These are phyloP conservation scores for Toxicodendron radicans DNA, from an alignment of 345 rosid species.

Conservation along the genomic window DNA sequence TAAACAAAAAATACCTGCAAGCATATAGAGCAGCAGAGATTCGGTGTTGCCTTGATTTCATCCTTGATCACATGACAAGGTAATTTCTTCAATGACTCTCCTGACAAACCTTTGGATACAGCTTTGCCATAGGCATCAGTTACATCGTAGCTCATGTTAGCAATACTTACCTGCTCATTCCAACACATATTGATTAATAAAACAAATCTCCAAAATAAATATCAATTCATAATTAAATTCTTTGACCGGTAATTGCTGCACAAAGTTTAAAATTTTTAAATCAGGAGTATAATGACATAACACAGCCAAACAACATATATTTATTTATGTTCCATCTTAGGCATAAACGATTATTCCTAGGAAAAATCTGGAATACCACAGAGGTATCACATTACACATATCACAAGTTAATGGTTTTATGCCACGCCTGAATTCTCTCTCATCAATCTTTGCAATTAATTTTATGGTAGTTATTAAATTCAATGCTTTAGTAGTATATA, in stretches of 20 bases:
- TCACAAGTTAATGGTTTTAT: no score
- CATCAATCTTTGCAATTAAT: no score
- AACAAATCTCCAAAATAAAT: background rate
- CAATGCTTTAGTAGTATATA: no score
- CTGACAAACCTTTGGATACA: constrained; percentile 57
- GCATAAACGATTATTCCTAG: background rate
- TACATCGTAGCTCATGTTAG: constrained; percentile 44
- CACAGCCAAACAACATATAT: background rate
- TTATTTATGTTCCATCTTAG: background rate
- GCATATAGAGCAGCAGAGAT: constrained; percentile 66
- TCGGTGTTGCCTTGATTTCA: constrained; percentile 45
- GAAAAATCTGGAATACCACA: no score
- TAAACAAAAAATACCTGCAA: constrained; percentile 50
- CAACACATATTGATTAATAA: constrained; percentile 7
- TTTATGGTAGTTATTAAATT: no score
- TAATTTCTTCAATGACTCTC: constrained; percentile 56
- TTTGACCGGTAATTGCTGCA: background rate
- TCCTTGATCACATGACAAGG: constrained; percentile 61
- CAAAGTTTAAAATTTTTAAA: background rate
- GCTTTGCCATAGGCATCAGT: constrained; percentile 41
- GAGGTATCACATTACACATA: no score
- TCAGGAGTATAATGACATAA: background rate
- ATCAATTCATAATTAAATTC: background rate
- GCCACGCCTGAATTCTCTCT: no score
- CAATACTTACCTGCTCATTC: constrained; percentile 43